These are phyloP conservation scores for Alternaria postmessia DNA, from an alignment of 2,329 filamentous ascomycete genomes.

Conservation along the genomic window DNA sequence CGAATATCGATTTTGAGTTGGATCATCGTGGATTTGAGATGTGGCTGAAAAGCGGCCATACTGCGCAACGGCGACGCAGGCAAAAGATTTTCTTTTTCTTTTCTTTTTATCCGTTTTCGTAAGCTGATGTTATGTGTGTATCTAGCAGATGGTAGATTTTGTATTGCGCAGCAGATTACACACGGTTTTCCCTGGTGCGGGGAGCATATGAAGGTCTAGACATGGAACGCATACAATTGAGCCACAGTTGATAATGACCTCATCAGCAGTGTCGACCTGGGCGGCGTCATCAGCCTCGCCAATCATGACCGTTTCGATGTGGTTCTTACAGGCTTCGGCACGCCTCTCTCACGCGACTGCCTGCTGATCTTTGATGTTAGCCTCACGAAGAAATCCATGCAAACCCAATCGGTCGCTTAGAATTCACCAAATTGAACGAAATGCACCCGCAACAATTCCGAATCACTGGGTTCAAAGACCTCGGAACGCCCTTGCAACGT, in stretches of 20 bases:
- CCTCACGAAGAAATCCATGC: constrained; percentile 3
- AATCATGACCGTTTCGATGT: constrained; percentile 10
- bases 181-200: background rate
- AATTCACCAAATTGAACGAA: background rate
- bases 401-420: constrained; percentile 6
- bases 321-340: constrained; percentile 9
- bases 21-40: constrained; percentile 2
- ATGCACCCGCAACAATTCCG: constrained; percentile 4
- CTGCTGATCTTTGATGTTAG: constrained; percentile 9
- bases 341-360: constrained; percentile 12
- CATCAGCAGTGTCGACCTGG: constrained; percentile 5
- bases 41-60: background rate
- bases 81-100: background rate
- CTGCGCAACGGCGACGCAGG: background rate
- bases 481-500: constrained; percentile 13
- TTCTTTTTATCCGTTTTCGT: background rate
- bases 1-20: constrained; percentile 5
- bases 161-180: background rate
- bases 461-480: constrained; percentile 8
- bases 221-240: constrained; percentile 4
- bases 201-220: constrained; percentile 8
- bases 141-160: background rate
- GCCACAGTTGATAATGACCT: constrained; percentile 14
- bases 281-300: constrained; percentile 6
- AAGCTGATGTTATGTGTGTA: background rate